Conservation (phyloP, 2,329 filamentous ascomycete species). For the Ophioceras dolichostomum region DNA sequence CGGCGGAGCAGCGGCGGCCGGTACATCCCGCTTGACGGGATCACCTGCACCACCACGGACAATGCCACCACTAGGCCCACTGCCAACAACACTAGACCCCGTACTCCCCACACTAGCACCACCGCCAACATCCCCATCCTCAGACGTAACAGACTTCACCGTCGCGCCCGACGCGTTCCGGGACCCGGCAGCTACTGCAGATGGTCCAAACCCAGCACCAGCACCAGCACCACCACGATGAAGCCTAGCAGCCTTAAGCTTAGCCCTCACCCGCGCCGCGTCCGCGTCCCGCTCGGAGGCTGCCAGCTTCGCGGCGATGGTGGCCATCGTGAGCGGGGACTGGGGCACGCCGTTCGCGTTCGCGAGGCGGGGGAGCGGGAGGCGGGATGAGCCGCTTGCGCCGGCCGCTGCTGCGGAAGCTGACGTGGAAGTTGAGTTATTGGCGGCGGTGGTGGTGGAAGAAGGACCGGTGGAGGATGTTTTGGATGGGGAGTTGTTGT, state of each 20-base stretch:
- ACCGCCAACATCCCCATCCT: slow-evolving; percentile 14
- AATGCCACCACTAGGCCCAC: neutral
- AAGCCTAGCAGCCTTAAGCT: slow-evolving; percentile 41
- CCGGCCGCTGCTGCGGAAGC: slow-evolving; percentile 1
- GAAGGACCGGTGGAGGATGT: slow-evolving; percentile 4
- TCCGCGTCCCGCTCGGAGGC: slow-evolving; percentile 53
- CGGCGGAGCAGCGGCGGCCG: neutral
- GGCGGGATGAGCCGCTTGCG: slow-evolving; percentile 17
- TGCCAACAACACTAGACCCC: slow-evolving; percentile 5
- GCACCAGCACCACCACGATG: slow-evolving; percentile 14
- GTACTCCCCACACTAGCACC: too few relatives aligned
- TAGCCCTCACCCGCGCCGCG: slow-evolving; percentile 49
- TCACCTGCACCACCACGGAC: neutral
- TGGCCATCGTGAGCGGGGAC: slow-evolving; percentile 47
- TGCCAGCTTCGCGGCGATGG: slow-evolving; percentile 50
- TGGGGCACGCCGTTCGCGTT: slow-evolving; percentile 29
- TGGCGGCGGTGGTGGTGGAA: slow-evolving; percentile 6
- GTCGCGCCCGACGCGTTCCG: slow-evolving; percentile 10
- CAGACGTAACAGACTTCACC: slow-evolving; percentile 4
- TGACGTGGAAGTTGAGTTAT: neutral
- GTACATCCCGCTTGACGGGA: slow-evolving; percentile 5
- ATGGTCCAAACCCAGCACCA: neutral
- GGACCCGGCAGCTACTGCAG: slow-evolving; percentile 9
- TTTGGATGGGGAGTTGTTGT: slow-evolving; percentile 1
- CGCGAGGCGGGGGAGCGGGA: slow-evolving; percentile 21